Conservation (phyloP, 202 grass and related monocot genomes). For the Zoysia matrella region DNA sequence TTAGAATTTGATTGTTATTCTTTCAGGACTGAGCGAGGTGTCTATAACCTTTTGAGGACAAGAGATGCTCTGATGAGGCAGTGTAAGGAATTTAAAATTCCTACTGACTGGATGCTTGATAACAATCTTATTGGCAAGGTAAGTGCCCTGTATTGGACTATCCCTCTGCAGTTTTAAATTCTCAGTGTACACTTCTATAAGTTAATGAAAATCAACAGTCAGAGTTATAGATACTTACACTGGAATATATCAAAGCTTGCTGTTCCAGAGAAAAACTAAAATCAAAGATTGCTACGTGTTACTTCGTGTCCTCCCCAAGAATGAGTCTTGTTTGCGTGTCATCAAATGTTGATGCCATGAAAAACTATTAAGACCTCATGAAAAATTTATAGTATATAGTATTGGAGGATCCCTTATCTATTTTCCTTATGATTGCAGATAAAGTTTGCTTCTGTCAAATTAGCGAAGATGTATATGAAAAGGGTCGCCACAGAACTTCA, state of each 20-base stretch:
- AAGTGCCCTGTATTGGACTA: constrained; percentile 29
- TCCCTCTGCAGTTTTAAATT: constrained; percentile 15
- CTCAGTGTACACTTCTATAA: constrained; percentile 3
- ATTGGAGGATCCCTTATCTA: constrained; percentile 3
- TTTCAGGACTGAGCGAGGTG: constrained; percentile 81
- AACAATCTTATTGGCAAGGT: constrained; percentile 92
- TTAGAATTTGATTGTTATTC: constrained; percentile 39
- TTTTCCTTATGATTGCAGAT: constrained; percentile 54
- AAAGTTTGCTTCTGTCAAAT: constrained; percentile 93
- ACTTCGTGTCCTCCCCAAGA: neutral
- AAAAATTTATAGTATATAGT: neutral
- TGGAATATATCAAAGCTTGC: neutral
- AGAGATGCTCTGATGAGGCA: constrained; percentile 84
- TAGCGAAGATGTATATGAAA: constrained; percentile 97
- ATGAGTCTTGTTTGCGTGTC: neutral
- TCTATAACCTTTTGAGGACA: constrained; percentile 85
- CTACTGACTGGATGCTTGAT: constrained; percentile 95
- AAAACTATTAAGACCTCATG: neutral
- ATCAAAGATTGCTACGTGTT: too few relatives aligned
- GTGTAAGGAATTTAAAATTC: constrained; percentile 92
- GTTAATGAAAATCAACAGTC: neutral
- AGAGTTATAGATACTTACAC: neutral
- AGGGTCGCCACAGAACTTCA: constrained; percentile 97
- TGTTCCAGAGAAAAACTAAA: too few relatives aligned
- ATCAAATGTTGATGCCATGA: constrained; percentile 1